Conservation (phyloP, 192 early-diverging fungal species). For the Polychytrium aggregatum region DNA sequence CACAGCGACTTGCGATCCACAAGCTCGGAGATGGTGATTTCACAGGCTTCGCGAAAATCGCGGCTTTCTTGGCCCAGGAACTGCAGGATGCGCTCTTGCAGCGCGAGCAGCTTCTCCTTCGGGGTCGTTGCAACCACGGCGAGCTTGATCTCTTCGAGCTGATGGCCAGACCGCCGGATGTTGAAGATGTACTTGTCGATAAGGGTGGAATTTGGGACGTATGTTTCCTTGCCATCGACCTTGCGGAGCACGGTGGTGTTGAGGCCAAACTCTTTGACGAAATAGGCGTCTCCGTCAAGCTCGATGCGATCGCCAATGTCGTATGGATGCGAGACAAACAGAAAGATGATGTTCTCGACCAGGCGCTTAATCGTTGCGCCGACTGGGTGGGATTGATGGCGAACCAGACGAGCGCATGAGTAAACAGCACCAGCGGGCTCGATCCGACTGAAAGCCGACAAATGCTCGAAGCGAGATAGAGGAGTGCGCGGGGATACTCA, state of each 20-base stretch:
- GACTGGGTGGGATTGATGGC: no score
- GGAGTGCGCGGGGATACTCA: no score
- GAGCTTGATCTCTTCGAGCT: slow-evolving; percentile 42
- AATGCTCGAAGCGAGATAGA: no score
- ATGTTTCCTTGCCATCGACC: slow-evolving; percentile 70
- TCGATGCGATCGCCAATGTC: slow-evolving; percentile 57
- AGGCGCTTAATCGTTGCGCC: slow-evolving; percentile 46
- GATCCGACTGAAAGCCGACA: no score
- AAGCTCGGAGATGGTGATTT: slow-evolving; percentile 16
- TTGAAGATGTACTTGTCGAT: slow-evolving; percentile 14
- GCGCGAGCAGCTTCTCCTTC: slow-evolving; percentile 47
- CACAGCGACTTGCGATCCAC: slow-evolving; percentile 35
- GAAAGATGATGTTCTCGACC: slow-evolving; percentile 77
- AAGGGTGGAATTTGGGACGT: slow-evolving; percentile 53
- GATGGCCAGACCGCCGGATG: slow-evolving; percentile 9
- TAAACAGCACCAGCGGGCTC: no score
- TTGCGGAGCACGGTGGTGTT: slow-evolving; percentile 72
- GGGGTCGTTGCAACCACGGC: slow-evolving; percentile 50
- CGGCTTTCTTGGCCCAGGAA: slow-evolving; percentile 13
- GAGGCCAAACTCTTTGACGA: slow-evolving; percentile 66
- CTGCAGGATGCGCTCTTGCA: slow-evolving; percentile 55
- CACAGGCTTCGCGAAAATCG: slow-evolving; percentile 11
- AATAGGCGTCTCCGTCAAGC: slow-evolving; percentile 54
- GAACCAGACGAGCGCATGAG: no score
- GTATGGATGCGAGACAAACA: slow-evolving; percentile 62